Evolutionary conservation across 2,329 filamentous ascomycete species (phyloP), one percentile per base, ranked within the genome.

Genomic region (Aspergillus awamori): DNA sequence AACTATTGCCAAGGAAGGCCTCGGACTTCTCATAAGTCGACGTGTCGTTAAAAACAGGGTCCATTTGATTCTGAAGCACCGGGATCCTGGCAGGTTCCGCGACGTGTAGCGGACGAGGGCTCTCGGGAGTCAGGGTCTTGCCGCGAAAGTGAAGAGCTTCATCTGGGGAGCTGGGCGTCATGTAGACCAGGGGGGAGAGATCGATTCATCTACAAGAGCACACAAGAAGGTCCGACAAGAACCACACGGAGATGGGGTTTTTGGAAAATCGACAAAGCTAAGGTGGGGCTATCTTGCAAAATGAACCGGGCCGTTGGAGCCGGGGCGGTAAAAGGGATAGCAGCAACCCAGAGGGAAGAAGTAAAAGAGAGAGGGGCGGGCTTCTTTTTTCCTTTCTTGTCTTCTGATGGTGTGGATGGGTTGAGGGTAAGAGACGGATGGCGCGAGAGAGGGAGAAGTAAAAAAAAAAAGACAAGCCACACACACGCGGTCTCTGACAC

Each of bases 51-150:
- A 90, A 89, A 68, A 84, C 79, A 58, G 87, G 86, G 77, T 91
- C 88, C 84, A 87, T 91, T 78, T 90, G 87, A 73, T 88, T 87
- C 72, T 87, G 84, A 71, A 91, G 81, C 58, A 91, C 84, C 60
- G 88, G 87, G 62, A 91, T 89, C 67, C 86, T 89, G 68, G 86
- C 83, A 57, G 88, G 87, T 75, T 88, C 85, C 67, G 88, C 84
- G 67, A 88, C 81, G 76, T 90, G 87, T 69, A 90, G 77, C 67
- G 89, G 89, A 69, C 88, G 87, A 71, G 89, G 89, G 73, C 87
- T 90, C 72, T 89, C 86, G 65, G 89, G 89, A 72, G 87, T 89
- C 71, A 89, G 79, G 66, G 84, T 84, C 75, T 87, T 84, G 78
- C 86, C 86, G 73, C 84, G 85, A 74, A 87, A 86, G 75, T 88